Percentiles rank a stretch among this genome's conserved stretches.
These are phyloP conservation scores for Clarireedia paspali DNA, from an alignment of 2,329 filamentous ascomycete genomes.

Conservation along the genomic window DNA sequence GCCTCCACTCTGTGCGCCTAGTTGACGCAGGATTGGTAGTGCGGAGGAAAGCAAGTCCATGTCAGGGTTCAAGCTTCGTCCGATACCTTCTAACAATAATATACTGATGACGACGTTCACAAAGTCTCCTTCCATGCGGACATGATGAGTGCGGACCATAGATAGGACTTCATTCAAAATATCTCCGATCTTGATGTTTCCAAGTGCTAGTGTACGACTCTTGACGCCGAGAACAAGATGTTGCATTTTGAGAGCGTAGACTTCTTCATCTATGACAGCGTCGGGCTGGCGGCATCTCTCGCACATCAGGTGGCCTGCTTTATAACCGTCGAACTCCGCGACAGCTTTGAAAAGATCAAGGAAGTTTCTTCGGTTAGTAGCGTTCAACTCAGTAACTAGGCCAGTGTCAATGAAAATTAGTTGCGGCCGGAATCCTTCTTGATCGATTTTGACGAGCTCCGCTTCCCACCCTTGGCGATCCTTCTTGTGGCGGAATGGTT, in stretches of 20 bases:
- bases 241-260: constrained; percentile 95
- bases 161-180: constrained; percentile 81
- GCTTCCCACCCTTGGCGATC: constrained; percentile 64
- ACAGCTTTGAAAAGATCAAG: constrained; percentile 92
- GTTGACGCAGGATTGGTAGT: constrained; percentile 79
- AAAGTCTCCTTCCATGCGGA: constrained; percentile 92
- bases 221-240: constrained; percentile 90
- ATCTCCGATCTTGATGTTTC: constrained; percentile 93
- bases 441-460: constrained; percentile 69
- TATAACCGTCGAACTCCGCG: constrained; percentile 95
- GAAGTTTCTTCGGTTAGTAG: constrained; percentile 80
- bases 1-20: constrained; percentile 70
- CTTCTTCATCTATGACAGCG: constrained; percentile 77
- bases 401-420: constrained; percentile 97
- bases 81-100: constrained; percentile 87
- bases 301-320: constrained; percentile 91
- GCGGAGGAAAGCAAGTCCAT: constrained; percentile 81
- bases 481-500: constrained; percentile 57
- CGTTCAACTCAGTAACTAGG: constrained; percentile 87
- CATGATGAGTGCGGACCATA: constrained; percentile 90
- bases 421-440: constrained; percentile 85
- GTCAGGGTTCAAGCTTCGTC: constrained; percentile 75
- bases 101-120: constrained; percentile 98
- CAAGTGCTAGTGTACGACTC: constrained; percentile 80
- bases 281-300: constrained; percentile 89